phyloP scores from a whole-genome alignment of 768 basidiomycete species.

The Pleurotus djamor region DNA sequence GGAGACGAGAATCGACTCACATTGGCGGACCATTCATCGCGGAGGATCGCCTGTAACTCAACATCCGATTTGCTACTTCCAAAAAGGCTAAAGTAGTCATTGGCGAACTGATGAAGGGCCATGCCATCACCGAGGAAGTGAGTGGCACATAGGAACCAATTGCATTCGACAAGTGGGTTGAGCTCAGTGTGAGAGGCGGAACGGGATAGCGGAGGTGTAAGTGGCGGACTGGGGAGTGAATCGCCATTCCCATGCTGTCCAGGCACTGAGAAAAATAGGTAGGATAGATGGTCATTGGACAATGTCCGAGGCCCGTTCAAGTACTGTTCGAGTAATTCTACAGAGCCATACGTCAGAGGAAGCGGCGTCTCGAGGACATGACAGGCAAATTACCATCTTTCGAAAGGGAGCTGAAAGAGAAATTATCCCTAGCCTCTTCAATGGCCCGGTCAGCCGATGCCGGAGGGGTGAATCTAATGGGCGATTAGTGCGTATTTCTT shows the following conservation, averaged over 20 bases:
- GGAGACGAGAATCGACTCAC: constrained; percentile 10
- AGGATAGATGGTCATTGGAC: constrained; percentile 63
- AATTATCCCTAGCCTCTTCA: constrained; percentile 37
- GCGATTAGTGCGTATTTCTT: no score
- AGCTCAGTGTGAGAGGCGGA: constrained; percentile 1
- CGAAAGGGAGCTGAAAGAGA: constrained; percentile 48
- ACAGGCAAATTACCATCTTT: constrained; percentile 51
- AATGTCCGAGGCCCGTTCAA: constrained; percentile 78
- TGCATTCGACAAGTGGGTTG: constrained; percentile 27
- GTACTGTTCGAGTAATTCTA: constrained; percentile 66
- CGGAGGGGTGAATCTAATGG: constrained; percentile 44
- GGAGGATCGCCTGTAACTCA: constrained; percentile 25
- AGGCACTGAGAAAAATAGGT: constrained; percentile 51
- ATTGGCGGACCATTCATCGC: constrained; percentile 27
- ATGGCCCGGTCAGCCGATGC: constrained; percentile 41
- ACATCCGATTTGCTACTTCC: constrained; percentile 29
- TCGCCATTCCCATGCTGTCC: background rate
- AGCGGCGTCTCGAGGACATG: background rate
- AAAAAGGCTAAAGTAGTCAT: constrained; percentile 73
- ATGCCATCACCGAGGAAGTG: constrained; percentile 89
- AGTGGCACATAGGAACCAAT: constrained; percentile 72
- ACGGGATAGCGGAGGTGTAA: constrained; percentile 8
- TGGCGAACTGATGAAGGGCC: constrained; percentile 79
- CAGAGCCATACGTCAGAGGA: constrained; percentile 1
- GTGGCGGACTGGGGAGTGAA: background rate